Evolutionary conservation across 305 asterid species (phyloP).

Genomic region (Plantago lanceolata): DNA sequence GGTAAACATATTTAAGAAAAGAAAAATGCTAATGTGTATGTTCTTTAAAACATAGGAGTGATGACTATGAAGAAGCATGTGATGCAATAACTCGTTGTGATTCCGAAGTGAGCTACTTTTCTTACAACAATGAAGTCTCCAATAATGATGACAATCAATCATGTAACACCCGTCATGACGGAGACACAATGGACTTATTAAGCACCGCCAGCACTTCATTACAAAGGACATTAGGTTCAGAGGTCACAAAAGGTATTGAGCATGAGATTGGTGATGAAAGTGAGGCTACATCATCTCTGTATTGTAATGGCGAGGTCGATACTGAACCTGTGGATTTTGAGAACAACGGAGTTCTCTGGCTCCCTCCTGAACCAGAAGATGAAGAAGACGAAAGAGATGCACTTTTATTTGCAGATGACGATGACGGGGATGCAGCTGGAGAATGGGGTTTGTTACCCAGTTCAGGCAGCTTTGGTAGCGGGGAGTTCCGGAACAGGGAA

Average conservation of each 20-base stretch:
- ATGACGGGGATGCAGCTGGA: conserved; percentile 72
- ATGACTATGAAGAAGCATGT: conserved; percentile 55
- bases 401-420: conserved; percentile 55
- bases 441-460: conserved; percentile 73
- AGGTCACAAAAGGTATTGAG: conserved; percentile 38
- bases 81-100: conserved; percentile 44
- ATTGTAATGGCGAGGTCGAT: conserved; percentile 61
- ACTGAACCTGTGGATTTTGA: conserved; percentile 88
- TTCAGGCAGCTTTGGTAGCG: conserved; percentile 79
- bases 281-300: conserved; percentile 75
- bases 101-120: conserved; percentile 42
- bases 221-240: conserved; percentile 40
- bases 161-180: conserved; percentile 57
- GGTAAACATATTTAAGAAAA: too few relatives aligned
- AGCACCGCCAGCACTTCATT: conserved; percentile 38
- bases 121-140: conserved; percentile 54
- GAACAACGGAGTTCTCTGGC: conserved; percentile 87
- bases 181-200: conserved; percentile 48
- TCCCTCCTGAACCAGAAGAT: conserved; percentile 97
- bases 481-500: conserved; percentile 73
- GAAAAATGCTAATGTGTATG: too few relatives aligned
- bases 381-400: conserved; percentile 85
- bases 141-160: conserved; percentile 48
- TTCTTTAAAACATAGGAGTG: conserved; percentile 51
- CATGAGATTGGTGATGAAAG: conserved; percentile 59